These are phyloP conservation scores for Coemansia reversa DNA, from an alignment of 192 early-diverging fungal genomes.

Conservation along the genomic window DNA sequence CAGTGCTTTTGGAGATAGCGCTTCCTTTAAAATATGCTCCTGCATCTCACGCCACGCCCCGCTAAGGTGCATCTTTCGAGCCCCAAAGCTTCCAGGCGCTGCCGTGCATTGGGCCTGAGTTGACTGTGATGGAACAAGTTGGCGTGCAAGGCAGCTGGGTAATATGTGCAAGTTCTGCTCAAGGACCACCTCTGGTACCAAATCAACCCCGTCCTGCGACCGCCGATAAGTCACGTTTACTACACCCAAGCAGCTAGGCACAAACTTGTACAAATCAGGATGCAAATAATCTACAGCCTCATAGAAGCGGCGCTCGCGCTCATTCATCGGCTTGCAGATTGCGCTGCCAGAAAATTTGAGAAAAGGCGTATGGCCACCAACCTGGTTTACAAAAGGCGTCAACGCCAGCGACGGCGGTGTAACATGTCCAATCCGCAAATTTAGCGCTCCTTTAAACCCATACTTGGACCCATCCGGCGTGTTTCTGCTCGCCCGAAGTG, in stretches of 20 bases:
- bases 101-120: conserved; percentile 42
- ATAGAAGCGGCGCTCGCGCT: conserved; percentile 86
- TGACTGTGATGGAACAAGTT: conserved; percentile 22
- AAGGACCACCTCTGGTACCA: conserved; percentile 67
- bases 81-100: conserved; percentile 50
- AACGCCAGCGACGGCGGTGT: conserved; percentile 66
- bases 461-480: neutral
- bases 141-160: conserved; percentile 62
- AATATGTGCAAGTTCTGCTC: conserved; percentile 92
- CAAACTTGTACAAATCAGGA: conserved; percentile 81
- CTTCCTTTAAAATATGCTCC: conserved; percentile 87
- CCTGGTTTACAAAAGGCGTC: conserved; percentile 80
- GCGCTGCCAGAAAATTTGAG: conserved; percentile 95
- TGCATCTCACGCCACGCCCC: conserved; percentile 73
- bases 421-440: conserved; percentile 27
- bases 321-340: conserved; percentile 91
- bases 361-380: conserved; percentile 96
- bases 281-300: conserved; percentile 74
- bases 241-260: conserved; percentile 89
- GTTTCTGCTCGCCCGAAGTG: neutral
- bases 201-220: conserved; percentile 30
- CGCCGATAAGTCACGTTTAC: conserved; percentile 87
- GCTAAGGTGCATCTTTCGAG: conserved; percentile 51
- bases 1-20: conserved; percentile 82
- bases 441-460: neutral